Conservation (phyloP, 108 stramenopile species). For the Bacterosira constricta region DNA sequence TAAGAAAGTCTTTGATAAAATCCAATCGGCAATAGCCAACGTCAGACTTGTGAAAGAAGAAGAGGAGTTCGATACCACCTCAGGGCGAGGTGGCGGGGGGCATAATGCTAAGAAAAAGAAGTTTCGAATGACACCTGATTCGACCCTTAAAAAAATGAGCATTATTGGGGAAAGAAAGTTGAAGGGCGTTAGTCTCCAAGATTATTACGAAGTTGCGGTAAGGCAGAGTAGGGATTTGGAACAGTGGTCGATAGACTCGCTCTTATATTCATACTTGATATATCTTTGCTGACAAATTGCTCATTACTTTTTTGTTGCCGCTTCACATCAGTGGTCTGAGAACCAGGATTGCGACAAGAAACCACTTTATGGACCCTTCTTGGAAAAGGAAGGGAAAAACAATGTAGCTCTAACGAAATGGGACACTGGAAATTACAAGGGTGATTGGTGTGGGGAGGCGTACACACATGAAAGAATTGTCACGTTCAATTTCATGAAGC, state of each 20-base stretch:
- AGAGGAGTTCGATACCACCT: neutral
- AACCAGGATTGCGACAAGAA: slow-evolving; percentile 15
- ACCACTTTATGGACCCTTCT: slow-evolving; percentile 35
- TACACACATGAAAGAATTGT: slow-evolving; percentile 57
- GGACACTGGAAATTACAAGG: slow-evolving; percentile 22
- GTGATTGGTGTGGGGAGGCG: slow-evolving; percentile 59
- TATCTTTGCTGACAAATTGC: neutral
- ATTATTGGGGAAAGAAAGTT: slow-evolving; percentile 26
- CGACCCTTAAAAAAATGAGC: slow-evolving; percentile 25
- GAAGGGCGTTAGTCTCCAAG: slow-evolving; percentile 27
- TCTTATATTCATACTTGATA: neutral
- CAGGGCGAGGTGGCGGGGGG: neutral
- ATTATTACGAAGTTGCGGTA: slow-evolving; percentile 39
- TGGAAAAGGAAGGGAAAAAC: slow-evolving; percentile 18
- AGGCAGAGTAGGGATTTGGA: neutral
- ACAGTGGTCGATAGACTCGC: neutral
- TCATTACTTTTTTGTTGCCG: neutral
- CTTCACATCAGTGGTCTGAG: slow-evolving; percentile 21
- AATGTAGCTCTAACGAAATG: slow-evolving; percentile 22
- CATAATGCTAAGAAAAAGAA: slow-evolving; percentile 6
- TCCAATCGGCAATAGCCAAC: slow-evolving; percentile 7
- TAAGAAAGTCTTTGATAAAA: slow-evolving; percentile 18
- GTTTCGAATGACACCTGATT: slow-evolving; percentile 23
- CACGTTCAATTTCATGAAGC: slow-evolving; percentile 69
- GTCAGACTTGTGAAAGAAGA: neutral